These are phyloP conservation scores for Oemleria cerasiformis DNA, from an alignment of 306 rosid species.

Conservation along the genomic window DNA sequence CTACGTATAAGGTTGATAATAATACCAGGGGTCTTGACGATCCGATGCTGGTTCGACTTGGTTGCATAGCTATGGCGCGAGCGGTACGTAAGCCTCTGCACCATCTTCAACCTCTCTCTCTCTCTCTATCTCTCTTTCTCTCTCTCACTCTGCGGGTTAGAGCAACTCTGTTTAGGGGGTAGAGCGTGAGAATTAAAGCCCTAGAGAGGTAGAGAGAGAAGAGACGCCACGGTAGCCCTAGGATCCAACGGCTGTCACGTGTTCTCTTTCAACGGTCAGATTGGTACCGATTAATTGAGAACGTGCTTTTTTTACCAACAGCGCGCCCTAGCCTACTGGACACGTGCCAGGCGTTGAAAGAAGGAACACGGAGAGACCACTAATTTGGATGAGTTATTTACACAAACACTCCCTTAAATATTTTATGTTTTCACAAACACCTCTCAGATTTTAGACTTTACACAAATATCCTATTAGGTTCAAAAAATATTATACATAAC, in stretches of 20 bases:
- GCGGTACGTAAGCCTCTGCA: constrained; percentile 24
- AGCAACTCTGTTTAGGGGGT: neutral
- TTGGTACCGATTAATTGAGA: neutral
- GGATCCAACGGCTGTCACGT: constrained; percentile 22
- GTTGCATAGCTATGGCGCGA: constrained; percentile 25
- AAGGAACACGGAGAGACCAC: no score
- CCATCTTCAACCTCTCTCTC: neutral
- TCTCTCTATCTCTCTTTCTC: neutral
- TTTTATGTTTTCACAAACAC: no score
- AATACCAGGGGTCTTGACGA: constrained; percentile 23
- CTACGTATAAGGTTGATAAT: neutral
- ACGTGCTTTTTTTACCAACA: neutral
- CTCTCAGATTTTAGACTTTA: no score
- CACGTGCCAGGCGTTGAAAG: no score
- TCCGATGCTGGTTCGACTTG: constrained; percentile 26
- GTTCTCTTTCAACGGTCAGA: constrained; percentile 15
- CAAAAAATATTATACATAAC: no score
- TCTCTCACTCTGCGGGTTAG: neutral
- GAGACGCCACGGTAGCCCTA: constrained; percentile 18
- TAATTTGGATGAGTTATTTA: no score
- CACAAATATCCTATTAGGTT: no score
- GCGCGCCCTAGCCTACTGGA: neutral
- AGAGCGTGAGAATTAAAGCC: neutral
- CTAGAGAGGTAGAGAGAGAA: neutral
- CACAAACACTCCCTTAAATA: no score